These are phyloP conservation scores for Solanum ossicruentum DNA, from an alignment of 257 asterid genomes.

Conservation along the genomic window DNA sequence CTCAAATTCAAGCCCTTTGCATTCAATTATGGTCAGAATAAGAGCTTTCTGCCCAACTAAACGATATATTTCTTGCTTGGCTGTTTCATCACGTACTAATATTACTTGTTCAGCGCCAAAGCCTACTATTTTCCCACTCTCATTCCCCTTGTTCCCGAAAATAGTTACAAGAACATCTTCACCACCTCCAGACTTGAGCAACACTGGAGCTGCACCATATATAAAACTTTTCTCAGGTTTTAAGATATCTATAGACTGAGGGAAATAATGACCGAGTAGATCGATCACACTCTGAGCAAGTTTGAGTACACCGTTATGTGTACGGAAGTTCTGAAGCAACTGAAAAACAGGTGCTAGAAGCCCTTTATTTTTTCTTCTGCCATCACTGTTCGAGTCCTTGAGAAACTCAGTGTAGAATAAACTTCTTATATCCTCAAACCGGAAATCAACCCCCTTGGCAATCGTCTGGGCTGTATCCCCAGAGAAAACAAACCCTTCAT, in stretches of 20 bases:
- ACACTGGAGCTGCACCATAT: conserved; percentile 53
- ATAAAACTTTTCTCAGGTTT: conserved; percentile 48
- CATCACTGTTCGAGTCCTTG: conserved; percentile 7
- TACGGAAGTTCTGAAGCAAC: conserved; percentile 49
- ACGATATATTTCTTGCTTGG: conserved; percentile 21
- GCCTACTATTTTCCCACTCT: conserved; percentile 30
- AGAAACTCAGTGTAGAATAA: conserved; percentile 44
- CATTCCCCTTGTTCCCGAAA: conserved; percentile 26
- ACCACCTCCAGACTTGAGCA: conserved; percentile 32
- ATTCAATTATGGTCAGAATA: conserved; percentile 43
- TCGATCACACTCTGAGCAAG: conserved; percentile 55
- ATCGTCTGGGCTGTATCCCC: conserved; percentile 69
- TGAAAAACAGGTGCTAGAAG: conserved; percentile 20
- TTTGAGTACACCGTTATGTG: conserved; percentile 53
- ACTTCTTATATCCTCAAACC: conserved; percentile 53
- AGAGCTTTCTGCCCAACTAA: conserved; percentile 45
- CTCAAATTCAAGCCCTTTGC: conserved; percentile 71
- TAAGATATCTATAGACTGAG: conserved; percentile 34
- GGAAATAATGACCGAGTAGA: conserved; percentile 38
- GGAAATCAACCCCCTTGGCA: conserved; percentile 53
- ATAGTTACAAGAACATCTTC: conserved; percentile 35
- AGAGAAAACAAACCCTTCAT: conserved; percentile 52
- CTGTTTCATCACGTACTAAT: conserved; percentile 43
- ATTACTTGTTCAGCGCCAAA: conserved; percentile 69
- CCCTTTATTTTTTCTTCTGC: conserved; percentile 29